Evolutionary conservation across 2,329 filamentous ascomycete species (phyloP).

Genomic region (Colletotrichum caudatum): DNA sequence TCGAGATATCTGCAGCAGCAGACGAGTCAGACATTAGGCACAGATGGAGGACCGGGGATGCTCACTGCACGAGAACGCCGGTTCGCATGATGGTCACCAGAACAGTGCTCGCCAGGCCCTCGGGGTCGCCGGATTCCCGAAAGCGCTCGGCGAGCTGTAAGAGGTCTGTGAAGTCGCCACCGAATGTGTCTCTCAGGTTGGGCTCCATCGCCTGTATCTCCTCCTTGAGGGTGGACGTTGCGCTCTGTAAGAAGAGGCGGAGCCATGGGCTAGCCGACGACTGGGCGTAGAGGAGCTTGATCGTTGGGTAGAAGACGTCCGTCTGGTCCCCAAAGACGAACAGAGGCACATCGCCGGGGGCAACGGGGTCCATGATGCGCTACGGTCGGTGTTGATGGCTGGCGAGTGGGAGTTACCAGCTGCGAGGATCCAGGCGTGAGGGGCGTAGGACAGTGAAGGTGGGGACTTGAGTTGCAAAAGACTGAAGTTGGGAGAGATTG

Average conservation of each 20-base stretch:
- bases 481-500: too few species aligned
- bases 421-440: too few species aligned
- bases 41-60: neutral
- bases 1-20: neutral
- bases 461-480: too few species aligned
- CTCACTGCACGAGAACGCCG: neutral
- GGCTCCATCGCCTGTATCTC: neutral
- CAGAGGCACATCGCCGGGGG: neutral
- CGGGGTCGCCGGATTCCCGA: constrained; percentile 2
- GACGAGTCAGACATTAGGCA: too few species aligned
- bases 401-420: too few species aligned
- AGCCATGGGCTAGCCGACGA: neutral
- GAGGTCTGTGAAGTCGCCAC: neutral
- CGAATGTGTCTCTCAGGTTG: neutral
- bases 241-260: neutral
- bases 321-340: constrained; percentile 1
- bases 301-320: neutral
- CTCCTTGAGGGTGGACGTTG: neutral
- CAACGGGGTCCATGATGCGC: neutral
- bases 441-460: too few species aligned
- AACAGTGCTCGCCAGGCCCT: constrained; percentile 1
- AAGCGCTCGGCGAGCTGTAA: constrained; percentile 3
- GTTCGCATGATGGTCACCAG: constrained; percentile 1
- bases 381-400: neutral
- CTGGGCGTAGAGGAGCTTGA: neutral